phyloP scores from a whole-genome alignment of 345 rosid species.

The Lepidium sativum region DNA sequence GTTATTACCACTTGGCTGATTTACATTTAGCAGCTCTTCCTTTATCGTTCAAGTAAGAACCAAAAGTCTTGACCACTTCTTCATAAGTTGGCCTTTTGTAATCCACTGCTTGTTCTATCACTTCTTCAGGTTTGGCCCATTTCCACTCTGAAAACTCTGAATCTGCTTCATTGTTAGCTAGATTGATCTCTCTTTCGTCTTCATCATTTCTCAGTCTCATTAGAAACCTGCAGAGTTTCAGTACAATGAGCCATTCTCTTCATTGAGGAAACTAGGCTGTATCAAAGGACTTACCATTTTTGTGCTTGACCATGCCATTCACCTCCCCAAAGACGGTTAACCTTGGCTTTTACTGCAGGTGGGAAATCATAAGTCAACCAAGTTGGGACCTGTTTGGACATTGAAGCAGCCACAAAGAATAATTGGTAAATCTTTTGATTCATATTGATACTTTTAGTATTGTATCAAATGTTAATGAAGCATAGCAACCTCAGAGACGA shows the following conservation, averaged over 20 bases:
- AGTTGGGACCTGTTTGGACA: slow-evolving; percentile 60
- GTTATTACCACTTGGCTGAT: slow-evolving; percentile 77
- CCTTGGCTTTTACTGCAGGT: slow-evolving; percentile 87
- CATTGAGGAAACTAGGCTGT: background rate
- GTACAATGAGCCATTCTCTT: background rate
- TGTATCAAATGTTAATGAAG: background rate
- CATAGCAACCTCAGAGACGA: slow-evolving; percentile 61
- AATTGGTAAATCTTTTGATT: background rate
- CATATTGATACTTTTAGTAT: background rate
- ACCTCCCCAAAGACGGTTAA: slow-evolving; percentile 97
- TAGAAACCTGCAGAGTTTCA: slow-evolving; percentile 52
- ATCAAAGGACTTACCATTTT: slow-evolving; percentile 49
- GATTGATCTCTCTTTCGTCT: slow-evolving; percentile 67
- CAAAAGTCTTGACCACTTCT: slow-evolving; percentile 75
- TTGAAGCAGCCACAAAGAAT: background rate
- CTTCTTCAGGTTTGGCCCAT: slow-evolving; percentile 83
- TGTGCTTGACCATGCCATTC: slow-evolving; percentile 99
- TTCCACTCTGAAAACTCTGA: slow-evolving; percentile 96
- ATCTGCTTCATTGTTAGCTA: slow-evolving; percentile 66
- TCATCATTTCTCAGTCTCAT: slow-evolving; percentile 58
- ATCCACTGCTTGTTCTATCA: slow-evolving; percentile 91
- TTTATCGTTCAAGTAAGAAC: slow-evolving; percentile 46
- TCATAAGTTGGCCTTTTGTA: slow-evolving; percentile 96
- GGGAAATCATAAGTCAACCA: slow-evolving; percentile 97
- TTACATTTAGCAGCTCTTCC: slow-evolving; percentile 75